Conservation (phyloP, 2,329 filamentous ascomycete genomes). For the Dactylellina cionopaga region DNA sequence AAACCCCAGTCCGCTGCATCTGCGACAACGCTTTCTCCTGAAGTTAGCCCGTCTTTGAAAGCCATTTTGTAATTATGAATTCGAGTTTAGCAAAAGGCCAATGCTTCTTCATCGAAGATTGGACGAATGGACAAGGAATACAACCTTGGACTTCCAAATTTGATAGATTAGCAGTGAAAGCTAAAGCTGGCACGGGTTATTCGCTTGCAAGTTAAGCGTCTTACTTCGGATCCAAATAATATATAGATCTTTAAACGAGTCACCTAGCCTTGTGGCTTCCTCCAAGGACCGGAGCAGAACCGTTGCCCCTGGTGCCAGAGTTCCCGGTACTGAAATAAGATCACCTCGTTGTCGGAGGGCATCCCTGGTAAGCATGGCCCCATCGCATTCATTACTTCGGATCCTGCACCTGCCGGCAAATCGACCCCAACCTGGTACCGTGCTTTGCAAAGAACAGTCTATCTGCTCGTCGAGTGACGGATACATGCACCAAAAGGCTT, state of each 20-base stretch:
- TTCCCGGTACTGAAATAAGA: conserved; percentile 33
- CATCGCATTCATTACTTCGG: conserved; percentile 43
- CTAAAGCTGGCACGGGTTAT: conserved; percentile 30
- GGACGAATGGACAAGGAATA: conserved; percentile 34
- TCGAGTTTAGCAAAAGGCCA: conserved; percentile 7
- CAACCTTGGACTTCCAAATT: conserved; percentile 12
- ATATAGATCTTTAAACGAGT: conserved; percentile 43
- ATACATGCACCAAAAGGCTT: conserved; percentile 50
- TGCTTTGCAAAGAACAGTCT: conserved; percentile 25
- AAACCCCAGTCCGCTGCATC: background rate
- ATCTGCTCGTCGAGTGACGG: conserved; percentile 43
- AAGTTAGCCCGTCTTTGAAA: background rate
- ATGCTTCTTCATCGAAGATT: conserved; percentile 38
- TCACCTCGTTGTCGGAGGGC: background rate
- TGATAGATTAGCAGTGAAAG: conserved; percentile 1
- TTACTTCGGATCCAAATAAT: conserved; percentile 53
- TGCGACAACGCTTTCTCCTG: background rate
- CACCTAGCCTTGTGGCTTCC: conserved; percentile 35
- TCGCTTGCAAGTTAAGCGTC: conserved; percentile 52
- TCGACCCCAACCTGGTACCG: conserved; percentile 51
- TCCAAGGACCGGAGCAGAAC: conserved; percentile 40
- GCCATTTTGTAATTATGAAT: background rate
- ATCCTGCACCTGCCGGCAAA: conserved; percentile 51
- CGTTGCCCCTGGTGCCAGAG: conserved; percentile 33
- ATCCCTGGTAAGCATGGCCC: conserved; percentile 48